These are phyloP conservation scores for Rhizopogon vesiculosus DNA, from an alignment of 768 basidiomycete species.

Conservation along the genomic window DNA sequence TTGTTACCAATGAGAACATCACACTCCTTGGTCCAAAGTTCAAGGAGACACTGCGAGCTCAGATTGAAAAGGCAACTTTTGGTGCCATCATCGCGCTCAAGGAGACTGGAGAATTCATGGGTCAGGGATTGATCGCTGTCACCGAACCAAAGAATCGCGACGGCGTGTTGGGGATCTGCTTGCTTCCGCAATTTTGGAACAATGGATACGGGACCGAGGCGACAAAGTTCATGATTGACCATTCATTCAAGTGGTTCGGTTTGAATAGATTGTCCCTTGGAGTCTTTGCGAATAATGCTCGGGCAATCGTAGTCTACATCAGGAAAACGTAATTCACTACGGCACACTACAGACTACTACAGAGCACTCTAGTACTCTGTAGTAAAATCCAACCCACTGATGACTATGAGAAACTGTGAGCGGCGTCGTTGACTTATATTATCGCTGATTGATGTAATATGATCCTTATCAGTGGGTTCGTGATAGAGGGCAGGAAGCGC, in stretches of 20 bases:
- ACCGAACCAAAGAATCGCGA: slow-evolving; percentile 24
- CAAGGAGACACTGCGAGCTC: slow-evolving; percentile 13
- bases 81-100: slow-evolving; percentile 23
- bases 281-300: slow-evolving; percentile 33
- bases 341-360: too few relatives aligned
- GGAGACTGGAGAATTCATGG: slow-evolving; percentile 27
- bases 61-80: slow-evolving; percentile 23
- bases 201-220: slow-evolving; percentile 39
- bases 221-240: slow-evolving; percentile 34
- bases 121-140: slow-evolving; percentile 24
- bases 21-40: slow-evolving; percentile 12
- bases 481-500: slow-evolving; percentile 33
- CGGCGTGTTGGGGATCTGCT: slow-evolving; percentile 27
- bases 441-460: not conserved
- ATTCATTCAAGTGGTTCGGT: slow-evolving; percentile 34
- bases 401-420: slow-evolving; percentile 41
- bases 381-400: too few relatives aligned
- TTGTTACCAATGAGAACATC: slow-evolving; percentile 11
- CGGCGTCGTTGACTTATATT: slow-evolving; percentile 4
- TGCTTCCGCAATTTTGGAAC: slow-evolving; percentile 29
- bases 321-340: too few relatives aligned
- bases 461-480: slow-evolving; percentile 29
- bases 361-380: too few relatives aligned
- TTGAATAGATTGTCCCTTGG: slow-evolving; percentile 37
- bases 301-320: slow-evolving; percentile 35